Percentiles rank a stretch among this genome's conserved stretches.
These are phyloP conservation scores for Juncus inflexus DNA, from an alignment of 176 grass and related monocot species.

Conservation along the genomic window DNA sequence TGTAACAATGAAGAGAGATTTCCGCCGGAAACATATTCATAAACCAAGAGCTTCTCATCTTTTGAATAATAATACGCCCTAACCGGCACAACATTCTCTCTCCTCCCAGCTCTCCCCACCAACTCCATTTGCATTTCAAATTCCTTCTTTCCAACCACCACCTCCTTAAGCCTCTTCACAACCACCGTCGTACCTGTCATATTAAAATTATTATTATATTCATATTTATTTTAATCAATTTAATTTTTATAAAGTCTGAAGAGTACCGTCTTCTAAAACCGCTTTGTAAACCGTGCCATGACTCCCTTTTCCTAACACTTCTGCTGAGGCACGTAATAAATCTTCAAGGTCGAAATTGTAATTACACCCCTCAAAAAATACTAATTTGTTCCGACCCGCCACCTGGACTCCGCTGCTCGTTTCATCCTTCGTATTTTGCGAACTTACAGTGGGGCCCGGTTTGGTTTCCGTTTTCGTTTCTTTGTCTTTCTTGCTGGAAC, in stretches of 20 bases:
- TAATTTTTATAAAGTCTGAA: too few species aligned
- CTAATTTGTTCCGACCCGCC: conserved; percentile 82
- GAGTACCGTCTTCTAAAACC: conserved; percentile 63
- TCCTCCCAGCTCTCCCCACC: conserved; percentile 66
- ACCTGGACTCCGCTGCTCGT: conserved; percentile 77
- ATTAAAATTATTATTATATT: too few species aligned
- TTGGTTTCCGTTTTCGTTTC: conserved; percentile 30
- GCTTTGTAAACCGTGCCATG: conserved; percentile 93
- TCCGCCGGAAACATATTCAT: conserved; percentile 62
- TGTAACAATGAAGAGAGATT: conserved; percentile 81
- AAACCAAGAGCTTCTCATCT: conserved; percentile 96
- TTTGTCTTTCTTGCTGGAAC: conserved; percentile 49
- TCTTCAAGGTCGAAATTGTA: conserved; percentile 98
- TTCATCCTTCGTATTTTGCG: conserved; percentile 70
- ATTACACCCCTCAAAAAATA: conserved; percentile 86
- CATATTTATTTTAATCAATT: too few species aligned
- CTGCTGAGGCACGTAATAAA: conserved; percentile 82
- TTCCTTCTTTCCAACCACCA: conserved; percentile 83
- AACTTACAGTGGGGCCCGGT: conserved; percentile 32
- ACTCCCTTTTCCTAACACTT: conserved; percentile 94
- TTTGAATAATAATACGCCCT: conserved; percentile 97
- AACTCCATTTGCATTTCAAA: conserved; percentile 98
- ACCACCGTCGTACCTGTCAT: conserved; percentile 41
- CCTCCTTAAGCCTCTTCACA: conserved; percentile 93
- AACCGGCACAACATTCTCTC: conserved; percentile 57